Evolutionary conservation across 768 basidiomycete species (phyloP), one percentile per base, ranked within the genome.

Genomic region (Tricholoma bakamatsutake): DNA sequence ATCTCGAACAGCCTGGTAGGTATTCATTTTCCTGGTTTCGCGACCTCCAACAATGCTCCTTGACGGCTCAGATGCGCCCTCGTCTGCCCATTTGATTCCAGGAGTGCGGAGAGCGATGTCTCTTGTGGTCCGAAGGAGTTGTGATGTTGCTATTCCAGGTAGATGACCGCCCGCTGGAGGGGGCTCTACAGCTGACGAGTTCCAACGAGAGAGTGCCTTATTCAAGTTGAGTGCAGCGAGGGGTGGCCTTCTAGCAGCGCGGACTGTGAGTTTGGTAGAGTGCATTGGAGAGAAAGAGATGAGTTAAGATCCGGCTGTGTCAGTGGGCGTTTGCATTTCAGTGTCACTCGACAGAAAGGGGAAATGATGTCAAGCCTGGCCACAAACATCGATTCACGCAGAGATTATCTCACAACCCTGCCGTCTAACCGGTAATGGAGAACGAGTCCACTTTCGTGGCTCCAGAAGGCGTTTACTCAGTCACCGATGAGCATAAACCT

Each of bases 11-110:
- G 95, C 90, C 67, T 97, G 94, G 69, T 93, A 97, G 61, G 87
- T 75, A 67, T 98, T 98, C 93, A 96, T 96, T 74, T 94, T 93
- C 61, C 92, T 82, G 18, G 92, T 95, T 70, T 93, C 89, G 50
- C 90, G 80, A 13, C 90, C 90, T 17, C 83, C 89, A 12, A 87
- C 72, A 37, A 82, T 76, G 34, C 72, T 71, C 42, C 69, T 71
- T 48, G 76, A 59, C 11, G 78, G 69, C 5, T 68, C 71, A 15
- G 72, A 69, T 17, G 70, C 66, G 50, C 81, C 82, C 34, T 83
- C 84, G 55, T 90, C 87, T 10, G 74, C 66, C 87, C 89, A 94
- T n/a, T 61, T 64, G 48, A 94, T 67, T 7, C 84, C 90, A 2
- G 86, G 84, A 0, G 90, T 87, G 43, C 83, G 84, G 9, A 95